These are phyloP conservation scores for Poterioochromonas sp. DNA, from an alignment of 352 stramenopile species.

Conservation along the genomic window DNA sequence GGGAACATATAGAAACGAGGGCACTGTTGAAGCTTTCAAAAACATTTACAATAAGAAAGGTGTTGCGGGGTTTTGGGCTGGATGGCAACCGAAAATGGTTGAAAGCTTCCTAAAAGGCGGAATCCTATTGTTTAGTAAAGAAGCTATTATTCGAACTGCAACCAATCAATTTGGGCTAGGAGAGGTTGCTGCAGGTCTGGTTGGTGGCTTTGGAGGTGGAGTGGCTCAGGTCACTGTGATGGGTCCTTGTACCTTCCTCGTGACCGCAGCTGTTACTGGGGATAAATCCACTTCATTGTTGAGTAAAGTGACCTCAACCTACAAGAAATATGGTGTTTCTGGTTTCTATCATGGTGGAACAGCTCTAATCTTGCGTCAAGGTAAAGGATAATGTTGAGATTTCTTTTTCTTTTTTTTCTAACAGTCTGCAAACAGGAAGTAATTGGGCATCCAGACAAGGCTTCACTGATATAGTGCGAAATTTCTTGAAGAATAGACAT, in stretches of 20 bases:
- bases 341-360: conserved; percentile 77
- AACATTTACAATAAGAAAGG: conserved; percentile 74
- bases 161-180: neutral
- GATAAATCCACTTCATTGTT: conserved; percentile 71
- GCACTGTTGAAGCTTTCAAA: conserved; percentile 63
- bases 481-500: neutral
- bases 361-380: conserved; percentile 75
- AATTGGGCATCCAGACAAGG: conserved; percentile 75
- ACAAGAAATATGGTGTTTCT: conserved; percentile 66
- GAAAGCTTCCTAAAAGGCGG: conserved; percentile 74
- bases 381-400: conserved; percentile 31
- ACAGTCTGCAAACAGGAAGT: conserved; percentile 42
- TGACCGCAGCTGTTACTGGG: conserved; percentile 72
- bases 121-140: conserved; percentile 75
- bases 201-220: conserved; percentile 65
- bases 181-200: conserved; percentile 45
- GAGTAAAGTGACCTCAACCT: conserved; percentile 68
- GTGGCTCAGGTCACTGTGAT: conserved; percentile 76
- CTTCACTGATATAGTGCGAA: conserved; percentile 73
- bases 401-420: neutral
- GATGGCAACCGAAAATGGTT: conserved; percentile 76
- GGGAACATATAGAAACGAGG: conserved; percentile 68
- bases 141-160: conserved; percentile 53
- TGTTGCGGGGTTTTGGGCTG: conserved; percentile 68
- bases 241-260: conserved; percentile 75